Conservation (phyloP, 106 monocot genomes). For the Amphibolis antarctica region DNA sequence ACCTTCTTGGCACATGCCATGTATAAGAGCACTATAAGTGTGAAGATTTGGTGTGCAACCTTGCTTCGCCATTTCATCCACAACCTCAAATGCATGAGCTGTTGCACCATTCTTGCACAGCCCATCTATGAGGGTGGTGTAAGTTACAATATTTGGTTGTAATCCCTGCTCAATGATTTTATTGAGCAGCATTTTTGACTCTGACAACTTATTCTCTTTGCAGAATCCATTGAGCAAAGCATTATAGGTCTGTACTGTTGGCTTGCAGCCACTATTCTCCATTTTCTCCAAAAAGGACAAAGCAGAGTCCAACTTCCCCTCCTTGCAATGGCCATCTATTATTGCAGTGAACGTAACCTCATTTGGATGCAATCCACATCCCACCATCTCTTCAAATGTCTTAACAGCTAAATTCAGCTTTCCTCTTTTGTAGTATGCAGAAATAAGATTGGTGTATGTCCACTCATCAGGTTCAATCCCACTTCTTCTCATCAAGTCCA, state of each 20-base stretch:
- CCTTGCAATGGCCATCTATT: conserved; percentile 74
- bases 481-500: conserved; percentile 60
- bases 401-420: conserved; percentile 47
- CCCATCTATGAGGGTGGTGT: conserved; percentile 56
- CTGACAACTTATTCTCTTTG: conserved; percentile 42
- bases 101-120: conserved; percentile 56
- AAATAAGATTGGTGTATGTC: conserved; percentile 64
- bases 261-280: conserved; percentile 39
- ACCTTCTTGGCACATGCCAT: conserved; percentile 64
- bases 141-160: conserved; percentile 67
- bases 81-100: conserved; percentile 32
- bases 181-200: conserved; percentile 27
- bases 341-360: conserved; percentile 55
- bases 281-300: conserved; percentile 40
- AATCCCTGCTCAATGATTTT: conserved; percentile 34
- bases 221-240: conserved; percentile 55
- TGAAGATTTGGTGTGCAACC: conserved; percentile 49
- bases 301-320: conserved; percentile 47
- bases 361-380: conserved; percentile 41
- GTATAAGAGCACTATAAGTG: conserved; percentile 63
- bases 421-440: conserved; percentile 51
- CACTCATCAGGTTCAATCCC: conserved; percentile 58
- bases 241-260: conserved; percentile 60
- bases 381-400: conserved; percentile 45
- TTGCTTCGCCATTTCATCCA: conserved; percentile 45